Evolutionary conservation across 2,329 filamentous ascomycete species (phyloP).

Genomic region (Rutstroemia sp.): DNA sequence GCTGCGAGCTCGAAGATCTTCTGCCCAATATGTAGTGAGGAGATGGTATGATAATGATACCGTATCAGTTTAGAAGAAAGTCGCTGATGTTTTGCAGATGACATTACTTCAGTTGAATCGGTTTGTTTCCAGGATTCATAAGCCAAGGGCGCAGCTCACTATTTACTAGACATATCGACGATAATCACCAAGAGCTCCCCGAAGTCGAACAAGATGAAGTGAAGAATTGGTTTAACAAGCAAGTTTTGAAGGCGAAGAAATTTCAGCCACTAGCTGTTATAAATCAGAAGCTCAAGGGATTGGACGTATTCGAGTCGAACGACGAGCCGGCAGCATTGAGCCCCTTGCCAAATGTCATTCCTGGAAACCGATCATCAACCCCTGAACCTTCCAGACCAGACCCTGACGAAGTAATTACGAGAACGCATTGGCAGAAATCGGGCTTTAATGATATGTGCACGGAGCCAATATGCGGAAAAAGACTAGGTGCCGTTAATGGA

Average conservation of each 20-base stretch:
- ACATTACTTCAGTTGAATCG: constrained; percentile 88
- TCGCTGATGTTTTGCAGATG: constrained; percentile 47
- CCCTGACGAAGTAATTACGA: constrained; percentile 83
- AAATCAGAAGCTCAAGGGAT: constrained; percentile 67
- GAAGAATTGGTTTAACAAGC: constrained; percentile 71
- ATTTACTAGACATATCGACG: constrained; percentile 57
- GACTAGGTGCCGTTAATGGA: constrained; percentile 70
- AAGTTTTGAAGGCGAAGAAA: constrained; percentile 67
- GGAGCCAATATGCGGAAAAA: constrained; percentile 77
- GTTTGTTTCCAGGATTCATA: constrained; percentile 32
- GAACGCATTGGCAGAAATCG: constrained; percentile 79
- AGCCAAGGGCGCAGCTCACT: constrained; percentile 25
- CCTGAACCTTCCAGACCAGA: constrained; percentile 40
- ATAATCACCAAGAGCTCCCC: constrained; percentile 65
- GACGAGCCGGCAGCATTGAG: constrained; percentile 40
- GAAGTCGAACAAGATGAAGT: constrained; percentile 68
- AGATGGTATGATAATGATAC: constrained; percentile 61
- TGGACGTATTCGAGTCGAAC: constrained; percentile 72
- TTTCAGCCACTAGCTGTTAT: constrained; percentile 68
- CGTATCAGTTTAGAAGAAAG: background rate
- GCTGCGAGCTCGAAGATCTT: constrained; percentile 63
- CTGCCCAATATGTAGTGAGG: constrained; percentile 97
- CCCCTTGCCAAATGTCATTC: constrained; percentile 28
- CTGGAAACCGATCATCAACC: constrained; percentile 30
- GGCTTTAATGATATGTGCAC: constrained; percentile 73